phyloP scores from a whole-genome alignment of 2,329 filamentous ascomycete species.

The Aquanectria penicillioides region DNA sequence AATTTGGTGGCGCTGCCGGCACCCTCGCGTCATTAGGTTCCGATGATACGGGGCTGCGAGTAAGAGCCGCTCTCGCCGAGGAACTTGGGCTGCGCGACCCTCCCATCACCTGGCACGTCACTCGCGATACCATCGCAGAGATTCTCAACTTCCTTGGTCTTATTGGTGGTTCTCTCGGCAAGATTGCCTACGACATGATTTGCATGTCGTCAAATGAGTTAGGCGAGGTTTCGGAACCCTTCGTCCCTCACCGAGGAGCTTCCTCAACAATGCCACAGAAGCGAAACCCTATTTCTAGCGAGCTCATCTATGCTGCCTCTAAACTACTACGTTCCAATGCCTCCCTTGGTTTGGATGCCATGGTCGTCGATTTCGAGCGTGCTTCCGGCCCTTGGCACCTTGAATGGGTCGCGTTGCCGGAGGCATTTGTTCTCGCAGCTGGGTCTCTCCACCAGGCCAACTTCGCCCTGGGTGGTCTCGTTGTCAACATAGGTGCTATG shows the following conservation, averaged over 20 bases:
- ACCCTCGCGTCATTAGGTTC: constrained; percentile 63
- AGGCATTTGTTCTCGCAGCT: constrained; percentile 62
- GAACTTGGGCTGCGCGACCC: constrained; percentile 60
- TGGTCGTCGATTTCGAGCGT: constrained; percentile 67
- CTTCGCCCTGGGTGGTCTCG: constrained; percentile 61
- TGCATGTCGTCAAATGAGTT: constrained; percentile 66
- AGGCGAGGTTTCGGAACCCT: constrained; percentile 61
- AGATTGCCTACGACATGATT: constrained; percentile 65
- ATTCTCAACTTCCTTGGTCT: constrained; percentile 63
- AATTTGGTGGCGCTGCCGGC: constrained; percentile 66
- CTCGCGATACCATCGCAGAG: constrained; percentile 63
- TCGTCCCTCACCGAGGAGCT: constrained; percentile 62
- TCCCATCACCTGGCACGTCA: constrained; percentile 67
- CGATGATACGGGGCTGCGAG: constrained; percentile 57
- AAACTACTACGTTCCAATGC: constrained; percentile 64
- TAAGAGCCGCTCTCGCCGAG: constrained; percentile 58
- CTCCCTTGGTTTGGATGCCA: constrained; percentile 61
- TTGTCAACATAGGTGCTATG: constrained; percentile 61
- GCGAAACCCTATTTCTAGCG: constrained; percentile 66
- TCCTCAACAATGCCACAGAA: constrained; percentile 69
- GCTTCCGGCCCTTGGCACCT: constrained; percentile 68
- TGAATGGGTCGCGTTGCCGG: constrained; percentile 66
- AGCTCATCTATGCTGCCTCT: constrained; percentile 64
- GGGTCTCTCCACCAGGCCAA: constrained; percentile 64
- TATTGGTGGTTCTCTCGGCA: constrained; percentile 63